These are phyloP conservation scores for Domatiomyces catenatus DNA, from an alignment of 2,329 filamentous ascomycete species.

Conservation along the genomic window DNA sequence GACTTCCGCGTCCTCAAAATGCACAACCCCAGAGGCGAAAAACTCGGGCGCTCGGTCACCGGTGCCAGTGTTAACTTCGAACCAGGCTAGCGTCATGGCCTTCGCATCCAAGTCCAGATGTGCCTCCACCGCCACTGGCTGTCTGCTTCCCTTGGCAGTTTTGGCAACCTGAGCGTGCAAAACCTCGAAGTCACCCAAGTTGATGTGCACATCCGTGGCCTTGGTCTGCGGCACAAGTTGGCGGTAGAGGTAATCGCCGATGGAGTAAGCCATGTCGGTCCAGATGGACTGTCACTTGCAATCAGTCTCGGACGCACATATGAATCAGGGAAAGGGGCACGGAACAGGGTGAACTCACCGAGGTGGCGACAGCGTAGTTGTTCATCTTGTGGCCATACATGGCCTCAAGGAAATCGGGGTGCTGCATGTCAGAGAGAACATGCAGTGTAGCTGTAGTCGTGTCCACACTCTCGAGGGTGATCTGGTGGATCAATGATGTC, in stretches of 20 bases:
- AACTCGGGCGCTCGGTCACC: slow-evolving; percentile 15
- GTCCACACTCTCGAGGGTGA: slow-evolving; percentile 23
- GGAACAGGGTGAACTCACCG: neutral
- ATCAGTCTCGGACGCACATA: slow-evolving; percentile 21
- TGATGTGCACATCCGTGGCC: slow-evolving; percentile 18
- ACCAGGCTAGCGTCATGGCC: slow-evolving; percentile 20
- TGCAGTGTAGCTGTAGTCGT: slow-evolving; percentile 2
- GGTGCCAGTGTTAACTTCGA: slow-evolving; percentile 15
- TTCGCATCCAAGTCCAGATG: slow-evolving; percentile 28
- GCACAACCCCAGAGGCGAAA: slow-evolving; percentile 16
- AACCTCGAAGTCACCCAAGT: slow-evolving; percentile 28
- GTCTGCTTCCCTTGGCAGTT: too few species aligned
- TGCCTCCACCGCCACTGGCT: slow-evolving; percentile 22
- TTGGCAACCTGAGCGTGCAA: slow-evolving; percentile 19
- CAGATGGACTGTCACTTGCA: slow-evolving; percentile 13
- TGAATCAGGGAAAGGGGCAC: neutral
- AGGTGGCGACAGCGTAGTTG: slow-evolving; percentile 27
- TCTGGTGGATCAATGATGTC: slow-evolving; percentile 17
- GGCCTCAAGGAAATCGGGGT: slow-evolving; percentile 25
- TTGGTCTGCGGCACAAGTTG: slow-evolving; percentile 7
- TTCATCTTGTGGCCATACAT: slow-evolving; percentile 32
- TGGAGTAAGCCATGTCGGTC: slow-evolving; percentile 19
- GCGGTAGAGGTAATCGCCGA: slow-evolving; percentile 17
- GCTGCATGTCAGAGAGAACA: slow-evolving; percentile 26
- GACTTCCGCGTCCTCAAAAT: slow-evolving; percentile 13